A percentile compares a stretch with the other conserved stretches of the same genome.
phyloP scores from a whole-genome alignment of 1,139 yeast genomes.

The Arxiozyma slooffiae region DNA sequence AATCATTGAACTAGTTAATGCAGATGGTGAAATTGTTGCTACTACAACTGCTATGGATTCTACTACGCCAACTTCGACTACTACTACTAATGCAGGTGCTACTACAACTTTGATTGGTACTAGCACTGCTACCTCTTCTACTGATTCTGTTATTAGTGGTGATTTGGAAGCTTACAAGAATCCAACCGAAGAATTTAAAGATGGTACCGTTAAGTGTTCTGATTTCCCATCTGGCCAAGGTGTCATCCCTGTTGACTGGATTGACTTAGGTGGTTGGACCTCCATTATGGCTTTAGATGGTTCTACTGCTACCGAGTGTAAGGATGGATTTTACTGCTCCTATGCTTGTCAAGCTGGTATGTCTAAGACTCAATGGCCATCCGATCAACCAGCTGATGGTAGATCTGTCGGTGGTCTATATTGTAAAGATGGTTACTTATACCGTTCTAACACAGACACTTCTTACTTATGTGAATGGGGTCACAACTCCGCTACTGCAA shows the following conservation, averaged over 20 bases:
- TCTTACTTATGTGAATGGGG: slow-evolving; percentile 82
- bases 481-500: slow-evolving; percentile 54
- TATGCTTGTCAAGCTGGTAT: slow-evolving; percentile 94
- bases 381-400: slow-evolving; percentile 73
- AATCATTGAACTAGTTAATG: slow-evolving; percentile 40
- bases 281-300: slow-evolving; percentile 60
- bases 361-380: slow-evolving; percentile 97
- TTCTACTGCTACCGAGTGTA: slow-evolving; percentile 57
- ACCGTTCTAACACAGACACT: slow-evolving; percentile 58
- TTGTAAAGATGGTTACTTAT: slow-evolving; percentile 71
- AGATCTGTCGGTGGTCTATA: slow-evolving; percentile 83
- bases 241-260: slow-evolving; percentile 73
- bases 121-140: slow-evolving; percentile 12
- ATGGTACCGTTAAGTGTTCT: slow-evolving; percentile 67
- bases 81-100: too few species aligned
- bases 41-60: slow-evolving; percentile 19
- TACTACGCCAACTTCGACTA: slow-evolving; percentile 15
- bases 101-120: slow-evolving; percentile 7
- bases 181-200: slow-evolving; percentile 45
- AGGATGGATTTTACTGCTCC: slow-evolving; percentile 88
- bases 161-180: slow-evolving; percentile 3
- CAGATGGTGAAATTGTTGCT: slow-evolving; percentile 23
- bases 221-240: slow-evolving; percentile 85
- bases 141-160: slow-evolving; percentile 11
- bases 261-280: slow-evolving; percentile 85